phyloP scores from a whole-genome alignment of 2,329 filamentous ascomycete species.

The Tolypocladium sp. region DNA sequence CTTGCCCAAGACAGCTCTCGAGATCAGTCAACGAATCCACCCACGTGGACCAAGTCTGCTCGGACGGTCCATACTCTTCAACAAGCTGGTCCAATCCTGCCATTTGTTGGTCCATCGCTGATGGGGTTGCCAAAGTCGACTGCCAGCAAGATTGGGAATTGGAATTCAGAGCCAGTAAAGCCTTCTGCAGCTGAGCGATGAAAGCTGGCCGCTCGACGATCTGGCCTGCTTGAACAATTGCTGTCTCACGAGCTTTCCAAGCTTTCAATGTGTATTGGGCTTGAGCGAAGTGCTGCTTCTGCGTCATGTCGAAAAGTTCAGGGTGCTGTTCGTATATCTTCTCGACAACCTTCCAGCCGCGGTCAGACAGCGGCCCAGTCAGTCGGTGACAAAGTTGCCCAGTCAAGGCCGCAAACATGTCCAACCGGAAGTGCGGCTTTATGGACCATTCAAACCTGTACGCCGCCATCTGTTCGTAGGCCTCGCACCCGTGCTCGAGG shows the following conservation, averaged over 20 bases:
- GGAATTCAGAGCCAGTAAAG: constrained; percentile 25
- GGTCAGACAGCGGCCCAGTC: constrained; percentile 40
- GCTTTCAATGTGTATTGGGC: constrained; percentile 40
- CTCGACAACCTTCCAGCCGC: constrained; percentile 40
- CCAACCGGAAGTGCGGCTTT: constrained; percentile 44
- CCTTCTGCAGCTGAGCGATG: constrained; percentile 33
- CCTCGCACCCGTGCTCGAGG: constrained; percentile 35
- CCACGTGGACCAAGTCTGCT: no score
- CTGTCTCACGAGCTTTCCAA: constrained; percentile 40
- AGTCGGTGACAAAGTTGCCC: constrained; percentile 42
- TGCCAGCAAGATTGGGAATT: constrained; percentile 23
- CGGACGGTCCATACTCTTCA: no score
- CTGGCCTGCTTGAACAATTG: constrained; percentile 26
- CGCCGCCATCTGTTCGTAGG: constrained; percentile 31
- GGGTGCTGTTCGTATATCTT: constrained; percentile 37
- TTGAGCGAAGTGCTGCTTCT: constrained; percentile 33
- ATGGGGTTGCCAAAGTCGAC: constrained; percentile 16
- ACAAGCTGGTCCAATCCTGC: no score
- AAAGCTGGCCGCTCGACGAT: constrained; percentile 33
- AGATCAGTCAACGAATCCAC: no score
- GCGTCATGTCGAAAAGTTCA: constrained; percentile 39
- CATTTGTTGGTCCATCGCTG: constrained; percentile 14
- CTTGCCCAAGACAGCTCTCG: no score
- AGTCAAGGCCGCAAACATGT: constrained; percentile 45
- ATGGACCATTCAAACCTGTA: constrained; percentile 47